Evolutionary conservation across 192 early-diverging fungal species (phyloP).

Genomic region (Backusella liffmaniae): DNA sequence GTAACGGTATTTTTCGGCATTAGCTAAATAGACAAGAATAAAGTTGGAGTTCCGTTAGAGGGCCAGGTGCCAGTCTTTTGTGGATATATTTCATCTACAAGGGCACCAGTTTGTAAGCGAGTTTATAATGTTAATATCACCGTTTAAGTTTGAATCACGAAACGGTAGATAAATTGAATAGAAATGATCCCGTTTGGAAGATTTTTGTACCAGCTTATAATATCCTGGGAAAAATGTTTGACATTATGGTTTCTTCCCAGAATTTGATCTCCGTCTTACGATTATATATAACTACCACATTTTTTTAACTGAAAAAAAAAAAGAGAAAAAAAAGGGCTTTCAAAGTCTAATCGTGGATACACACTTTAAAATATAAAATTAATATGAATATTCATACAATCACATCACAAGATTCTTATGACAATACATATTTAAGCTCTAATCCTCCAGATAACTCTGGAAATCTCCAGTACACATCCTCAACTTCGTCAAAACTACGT

Average conservation of each 20-base stretch:
- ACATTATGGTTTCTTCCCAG: slow-evolving; percentile 10
- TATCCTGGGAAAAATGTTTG: slow-evolving; percentile 16
- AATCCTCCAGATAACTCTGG: not conserved
- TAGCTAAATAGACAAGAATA: not conserved
- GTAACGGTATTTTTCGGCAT: not conserved
- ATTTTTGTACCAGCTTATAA: slow-evolving; percentile 7
- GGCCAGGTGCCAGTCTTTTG: not conserved
- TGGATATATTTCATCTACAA: not conserved
- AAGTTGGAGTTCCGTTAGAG: not conserved
- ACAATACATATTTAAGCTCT: slow-evolving; percentile 6
- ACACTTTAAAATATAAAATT: not conserved
- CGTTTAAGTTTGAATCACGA: not conserved
- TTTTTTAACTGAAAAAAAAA: slow-evolving; percentile 2
- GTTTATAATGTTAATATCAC: not conserved
- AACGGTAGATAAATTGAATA: slow-evolving; percentile 1
- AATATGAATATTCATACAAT: slow-evolving; percentile 11
- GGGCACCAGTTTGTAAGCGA: not conserved
- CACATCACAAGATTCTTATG: slow-evolving; percentile 3
- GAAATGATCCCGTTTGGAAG: slow-evolving; percentile 2
- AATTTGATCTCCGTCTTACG: slow-evolving; percentile 7
- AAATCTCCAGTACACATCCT: not conserved
- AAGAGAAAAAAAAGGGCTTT: not conserved
- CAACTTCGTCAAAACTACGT: not conserved
- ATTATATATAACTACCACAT: not conserved
- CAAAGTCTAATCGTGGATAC: not conserved